Conservation (phyloP, 129 eudicot genomes). For the Pulicaria dysenterica region DNA sequence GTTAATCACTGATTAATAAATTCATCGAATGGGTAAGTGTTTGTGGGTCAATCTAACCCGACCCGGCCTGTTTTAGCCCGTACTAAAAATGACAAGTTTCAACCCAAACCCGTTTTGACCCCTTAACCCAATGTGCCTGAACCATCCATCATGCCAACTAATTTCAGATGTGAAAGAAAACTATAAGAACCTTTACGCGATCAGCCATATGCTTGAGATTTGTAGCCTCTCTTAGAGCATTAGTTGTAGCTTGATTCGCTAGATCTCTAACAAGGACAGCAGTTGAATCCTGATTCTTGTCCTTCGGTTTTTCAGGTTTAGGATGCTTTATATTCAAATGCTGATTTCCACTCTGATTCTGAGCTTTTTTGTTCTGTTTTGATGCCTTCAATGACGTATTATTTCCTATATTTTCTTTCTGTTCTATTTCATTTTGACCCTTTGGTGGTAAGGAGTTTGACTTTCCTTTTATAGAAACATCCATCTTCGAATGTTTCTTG, state of each 20-base stretch:
- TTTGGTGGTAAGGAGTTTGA: slow-evolving; percentile 65
- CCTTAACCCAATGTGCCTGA: too few species aligned
- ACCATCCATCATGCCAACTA: too few species aligned
- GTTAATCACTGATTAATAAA: too few species aligned
- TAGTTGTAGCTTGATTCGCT: slow-evolving; percentile 79
- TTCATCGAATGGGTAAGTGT: background rate
- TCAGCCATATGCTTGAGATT: slow-evolving; percentile 95
- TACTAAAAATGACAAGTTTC: background rate
- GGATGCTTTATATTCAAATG: slow-evolving; percentile 37
- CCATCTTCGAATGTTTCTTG: slow-evolving; percentile 55
- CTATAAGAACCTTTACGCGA: slow-evolving; percentile 71
- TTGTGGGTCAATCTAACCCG: background rate
- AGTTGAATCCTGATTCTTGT: slow-evolving; percentile 55
- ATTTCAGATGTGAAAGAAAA: background rate
- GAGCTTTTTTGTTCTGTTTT: slow-evolving; percentile 52
- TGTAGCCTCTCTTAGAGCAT: slow-evolving; percentile 81
- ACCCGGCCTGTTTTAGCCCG: background rate
- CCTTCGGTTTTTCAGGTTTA: slow-evolving; percentile 45
- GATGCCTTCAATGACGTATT: slow-evolving; percentile 34
- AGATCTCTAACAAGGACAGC: slow-evolving; percentile 76
- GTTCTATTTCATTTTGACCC: slow-evolving; percentile 48
- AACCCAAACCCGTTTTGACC: too few species aligned
- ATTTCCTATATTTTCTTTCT: slow-evolving; percentile 45
- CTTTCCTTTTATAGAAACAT: slow-evolving; percentile 51
- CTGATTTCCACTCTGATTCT: slow-evolving; percentile 50